Conservation (phyloP, 495 filamentous ascomycete genomes). For the Podospora pseudopauciseta region DNA sequence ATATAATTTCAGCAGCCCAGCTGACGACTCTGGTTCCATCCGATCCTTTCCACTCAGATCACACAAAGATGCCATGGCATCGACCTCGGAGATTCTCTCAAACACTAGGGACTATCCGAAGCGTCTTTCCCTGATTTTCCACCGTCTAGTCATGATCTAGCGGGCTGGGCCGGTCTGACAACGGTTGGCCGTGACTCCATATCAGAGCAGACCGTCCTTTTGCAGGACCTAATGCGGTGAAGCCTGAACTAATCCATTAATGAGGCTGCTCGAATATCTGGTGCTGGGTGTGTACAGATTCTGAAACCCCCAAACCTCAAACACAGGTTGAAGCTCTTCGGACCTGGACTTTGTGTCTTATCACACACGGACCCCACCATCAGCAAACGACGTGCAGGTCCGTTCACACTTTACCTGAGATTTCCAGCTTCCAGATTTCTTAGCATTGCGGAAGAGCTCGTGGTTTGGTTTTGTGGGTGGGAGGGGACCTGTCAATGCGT, state of each 20-base stretch:
- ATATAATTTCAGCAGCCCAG: not conserved
- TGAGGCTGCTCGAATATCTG: slow-evolving; percentile 13
- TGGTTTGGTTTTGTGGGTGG: slow-evolving; percentile 4
- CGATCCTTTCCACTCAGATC: not conserved
- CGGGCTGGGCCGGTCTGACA: not conserved
- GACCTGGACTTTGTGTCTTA: not conserved
- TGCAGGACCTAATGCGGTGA: slow-evolving; percentile 17
- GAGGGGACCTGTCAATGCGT: slow-evolving; percentile 19
- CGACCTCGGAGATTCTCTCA: not conserved
- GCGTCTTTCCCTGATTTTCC: not conserved
- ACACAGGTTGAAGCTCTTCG: not conserved
- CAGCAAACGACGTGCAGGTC: slow-evolving; percentile 11
- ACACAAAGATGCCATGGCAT: not conserved
- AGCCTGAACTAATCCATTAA: slow-evolving; percentile 9
- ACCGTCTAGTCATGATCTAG: not conserved
- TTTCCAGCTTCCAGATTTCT: slow-evolving; percentile 19
- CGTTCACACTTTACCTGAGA: slow-evolving; percentile 24
- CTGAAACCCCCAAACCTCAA: slow-evolving; percentile 24
- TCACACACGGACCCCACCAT: slow-evolving; percentile 21
- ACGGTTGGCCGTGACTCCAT: not conserved
- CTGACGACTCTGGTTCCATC: not conserved
- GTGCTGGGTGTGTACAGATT: slow-evolving; percentile 2
- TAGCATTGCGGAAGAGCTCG: slow-evolving; percentile 13
- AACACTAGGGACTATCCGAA: slow-evolving; percentile 7
- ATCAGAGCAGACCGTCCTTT: not conserved